Conservation (phyloP, 2,329 filamentous ascomycete species). For the Tolypocladium tropicale region DNA sequence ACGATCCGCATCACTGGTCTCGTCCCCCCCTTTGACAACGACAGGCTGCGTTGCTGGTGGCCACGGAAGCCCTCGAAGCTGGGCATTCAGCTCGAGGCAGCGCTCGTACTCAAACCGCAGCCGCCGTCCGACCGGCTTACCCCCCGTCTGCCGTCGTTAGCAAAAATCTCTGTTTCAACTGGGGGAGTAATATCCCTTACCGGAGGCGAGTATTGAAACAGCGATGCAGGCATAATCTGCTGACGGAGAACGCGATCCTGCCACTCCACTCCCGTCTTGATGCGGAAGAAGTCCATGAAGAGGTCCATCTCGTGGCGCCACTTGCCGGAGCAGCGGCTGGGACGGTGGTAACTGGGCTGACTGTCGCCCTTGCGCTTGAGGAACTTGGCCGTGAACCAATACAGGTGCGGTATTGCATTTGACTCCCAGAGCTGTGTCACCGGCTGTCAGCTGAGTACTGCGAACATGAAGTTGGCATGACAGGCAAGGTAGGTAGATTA, state of each 20-base stretch:
- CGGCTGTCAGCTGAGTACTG: background rate
- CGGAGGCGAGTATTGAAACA: slow-evolving; percentile 37
- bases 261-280: slow-evolving; percentile 50
- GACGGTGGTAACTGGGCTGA: slow-evolving; percentile 25
- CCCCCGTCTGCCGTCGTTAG: slow-evolving; percentile 16
- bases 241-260: slow-evolving; percentile 35
- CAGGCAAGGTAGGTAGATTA: slow-evolving; percentile 23
- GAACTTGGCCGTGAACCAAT: slow-evolving; percentile 47
- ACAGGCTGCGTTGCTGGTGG: slow-evolving; percentile 6
- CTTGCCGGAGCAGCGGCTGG: slow-evolving; percentile 24
- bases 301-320: slow-evolving; percentile 33
- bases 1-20: background rate
- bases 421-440: slow-evolving; percentile 55
- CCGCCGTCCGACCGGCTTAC: slow-evolving; percentile 26
- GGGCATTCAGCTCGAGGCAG: slow-evolving; percentile 22
- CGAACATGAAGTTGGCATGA: too few relatives aligned
- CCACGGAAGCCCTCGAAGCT: slow-evolving; percentile 17
- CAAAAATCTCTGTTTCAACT: background rate
- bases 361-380: slow-evolving; percentile 29
- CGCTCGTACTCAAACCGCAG: slow-evolving; percentile 21
- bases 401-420: slow-evolving; percentile 45
- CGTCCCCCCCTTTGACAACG: background rate
- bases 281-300: slow-evolving; percentile 48
- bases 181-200: slow-evolving; percentile 22
- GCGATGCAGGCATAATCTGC: slow-evolving; percentile 16